Percentiles rank a stretch among this genome's conserved stretches.
These are phyloP conservation scores for Fusarium piperis DNA, from an alignment of 2,329 filamentous ascomycete genomes.

Conservation along the genomic window DNA sequence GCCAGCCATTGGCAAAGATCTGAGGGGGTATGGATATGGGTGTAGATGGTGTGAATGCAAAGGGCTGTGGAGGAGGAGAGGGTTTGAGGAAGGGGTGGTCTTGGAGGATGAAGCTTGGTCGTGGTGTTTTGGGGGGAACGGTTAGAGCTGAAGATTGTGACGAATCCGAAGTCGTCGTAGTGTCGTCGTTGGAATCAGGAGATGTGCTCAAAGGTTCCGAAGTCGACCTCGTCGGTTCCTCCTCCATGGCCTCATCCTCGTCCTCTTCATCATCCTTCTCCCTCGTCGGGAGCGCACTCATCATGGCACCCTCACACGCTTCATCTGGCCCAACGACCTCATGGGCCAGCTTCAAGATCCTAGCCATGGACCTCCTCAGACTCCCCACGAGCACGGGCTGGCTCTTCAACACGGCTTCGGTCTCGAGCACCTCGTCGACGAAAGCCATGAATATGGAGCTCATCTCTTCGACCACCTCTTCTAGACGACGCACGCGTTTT, in stretches of 20 bases:
- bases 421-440: constrained; percentile 43
- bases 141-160: constrained; percentile 2
- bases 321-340: constrained; percentile 42
- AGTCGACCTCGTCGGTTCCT: neutral
- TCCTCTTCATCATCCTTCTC: neutral
- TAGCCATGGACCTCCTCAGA: constrained; percentile 33
- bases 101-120: constrained; percentile 8
- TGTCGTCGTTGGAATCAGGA: neutral
- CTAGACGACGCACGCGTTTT: constrained; percentile 39
- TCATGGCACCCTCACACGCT: constrained; percentile 12
- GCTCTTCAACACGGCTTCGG: constrained; percentile 31
- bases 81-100: constrained; percentile 4
- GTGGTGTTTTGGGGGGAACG: neutral
- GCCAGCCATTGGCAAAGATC: constrained; percentile 41
- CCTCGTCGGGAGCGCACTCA: constrained; percentile 15
- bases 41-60: constrained; percentile 6
- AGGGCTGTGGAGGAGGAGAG: neutral
- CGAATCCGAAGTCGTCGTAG: neutral
- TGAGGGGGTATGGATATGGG: constrained; percentile 28
- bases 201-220: neutral
- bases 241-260: neutral
- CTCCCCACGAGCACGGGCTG: constrained; percentile 32
- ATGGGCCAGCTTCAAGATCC: constrained; percentile 36
- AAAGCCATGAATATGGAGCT: constrained; percentile 42
- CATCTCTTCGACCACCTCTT: constrained; percentile 44